phyloP scores from a whole-genome alignment of 768 basidiomycete genomes.

The Auricularia sp. region DNA sequence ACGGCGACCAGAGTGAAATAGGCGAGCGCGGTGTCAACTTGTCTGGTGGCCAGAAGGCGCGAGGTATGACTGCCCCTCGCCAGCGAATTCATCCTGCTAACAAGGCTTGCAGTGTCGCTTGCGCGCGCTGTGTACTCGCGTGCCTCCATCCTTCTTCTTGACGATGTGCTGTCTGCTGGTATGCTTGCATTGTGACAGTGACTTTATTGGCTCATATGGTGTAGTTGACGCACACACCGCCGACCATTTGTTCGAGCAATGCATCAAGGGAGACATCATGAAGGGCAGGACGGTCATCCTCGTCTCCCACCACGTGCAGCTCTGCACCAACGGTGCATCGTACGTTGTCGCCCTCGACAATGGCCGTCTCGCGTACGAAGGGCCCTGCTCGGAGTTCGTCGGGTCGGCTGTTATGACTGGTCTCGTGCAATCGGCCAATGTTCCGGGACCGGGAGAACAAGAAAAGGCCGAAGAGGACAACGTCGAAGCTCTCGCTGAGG shows the following conservation, averaged over 20 bases:
- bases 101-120: slow-evolving; percentile 41
- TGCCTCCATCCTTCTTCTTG: slow-evolving; percentile 69
- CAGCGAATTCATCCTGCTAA: neutral
- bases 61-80: slow-evolving; percentile 17
- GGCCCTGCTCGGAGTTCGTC: slow-evolving; percentile 53
- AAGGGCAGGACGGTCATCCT: slow-evolving; percentile 73
- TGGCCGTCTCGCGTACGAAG: slow-evolving; percentile 68
- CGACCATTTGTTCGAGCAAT: slow-evolving; percentile 68
- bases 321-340: slow-evolving; percentile 68
- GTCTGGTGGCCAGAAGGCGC: slow-evolving; percentile 40
- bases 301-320: slow-evolving; percentile 89
- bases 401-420: slow-evolving; percentile 38
- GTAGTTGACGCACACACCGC: slow-evolving; percentile 80
- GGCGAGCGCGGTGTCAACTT: slow-evolving; percentile 30
- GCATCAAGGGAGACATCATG: slow-evolving; percentile 70
- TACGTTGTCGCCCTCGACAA: slow-evolving; percentile 81
- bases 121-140: slow-evolving; percentile 87
- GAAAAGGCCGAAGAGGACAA: slow-evolving; percentile 9
- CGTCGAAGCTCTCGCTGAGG: slow-evolving; percentile 26
- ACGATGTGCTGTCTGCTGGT: slow-evolving; percentile 56
- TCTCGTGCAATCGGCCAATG: neutral
- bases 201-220: slow-evolving; percentile 12
- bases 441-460: slow-evolving; percentile 12
- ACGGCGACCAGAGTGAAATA: slow-evolving; percentile 20
- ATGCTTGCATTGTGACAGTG: slow-evolving; percentile 10